A percentile compares a stretch with the other conserved stretches of the same genome.
Evolutionary conservation across 768 basidiomycete species (phyloP).

Genomic region (Cubamyces sp.): DNA sequence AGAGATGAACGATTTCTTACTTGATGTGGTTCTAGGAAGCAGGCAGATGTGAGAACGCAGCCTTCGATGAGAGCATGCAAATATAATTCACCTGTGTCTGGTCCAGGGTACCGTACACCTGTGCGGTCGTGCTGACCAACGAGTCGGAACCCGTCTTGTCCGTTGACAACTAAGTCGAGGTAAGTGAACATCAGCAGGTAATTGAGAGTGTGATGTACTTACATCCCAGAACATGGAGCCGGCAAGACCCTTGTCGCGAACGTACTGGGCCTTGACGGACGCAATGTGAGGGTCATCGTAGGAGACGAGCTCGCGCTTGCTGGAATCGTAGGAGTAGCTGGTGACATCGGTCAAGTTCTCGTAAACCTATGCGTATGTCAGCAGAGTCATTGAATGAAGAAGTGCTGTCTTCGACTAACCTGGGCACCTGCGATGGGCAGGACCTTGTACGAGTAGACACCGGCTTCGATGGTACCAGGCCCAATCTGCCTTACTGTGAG

Average conservation of each 20-base stretch:
- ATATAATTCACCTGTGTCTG: slow-evolving; percentile 49
- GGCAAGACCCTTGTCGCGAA: slow-evolving; percentile 59
- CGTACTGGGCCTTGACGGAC: slow-evolving; percentile 68
- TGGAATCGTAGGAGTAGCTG: slow-evolving; percentile 75
- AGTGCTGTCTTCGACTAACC: not conserved
- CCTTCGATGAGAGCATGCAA: not conserved
- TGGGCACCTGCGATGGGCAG: slow-evolving; percentile 56
- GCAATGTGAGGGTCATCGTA: slow-evolving; percentile 78
- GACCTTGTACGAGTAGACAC: slow-evolving; percentile 76
- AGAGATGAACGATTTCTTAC: slow-evolving; percentile 35
- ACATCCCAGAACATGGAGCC: slow-evolving; percentile 80
- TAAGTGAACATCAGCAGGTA: not conserved
- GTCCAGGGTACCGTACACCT: slow-evolving; percentile 57
- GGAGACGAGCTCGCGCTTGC: slow-evolving; percentile 69
- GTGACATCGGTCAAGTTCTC: slow-evolving; percentile 74
- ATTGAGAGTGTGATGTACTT: slow-evolving; percentile 1
- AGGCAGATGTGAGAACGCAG: not conserved
- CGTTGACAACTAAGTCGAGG: slow-evolving; percentile 47
- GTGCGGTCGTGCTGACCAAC: slow-evolving; percentile 54
- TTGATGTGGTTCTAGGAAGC: slow-evolving; percentile 58
- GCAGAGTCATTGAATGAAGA: not conserved
- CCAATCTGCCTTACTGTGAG: slow-evolving; percentile 52
- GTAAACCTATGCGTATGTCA: slow-evolving; percentile 42
- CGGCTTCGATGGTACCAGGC: slow-evolving; percentile 69
- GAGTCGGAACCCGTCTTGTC: slow-evolving; percentile 64